Conservation (phyloP, 2,329 filamentous ascomycete genomes). For the Tolypocladium ophioglossoides region DNA sequence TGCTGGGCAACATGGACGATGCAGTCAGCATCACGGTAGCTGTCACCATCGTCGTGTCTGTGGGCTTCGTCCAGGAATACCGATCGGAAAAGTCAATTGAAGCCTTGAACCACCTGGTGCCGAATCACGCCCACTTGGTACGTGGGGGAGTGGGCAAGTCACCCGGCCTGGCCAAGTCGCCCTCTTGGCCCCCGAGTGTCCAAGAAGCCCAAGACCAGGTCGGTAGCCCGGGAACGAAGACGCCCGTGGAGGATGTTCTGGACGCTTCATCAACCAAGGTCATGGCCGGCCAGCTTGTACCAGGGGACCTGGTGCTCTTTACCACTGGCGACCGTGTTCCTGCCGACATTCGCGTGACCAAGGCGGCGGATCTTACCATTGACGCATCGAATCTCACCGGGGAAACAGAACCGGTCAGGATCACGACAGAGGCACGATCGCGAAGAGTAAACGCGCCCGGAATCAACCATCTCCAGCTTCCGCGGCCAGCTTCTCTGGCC, state of each 20-base stretch:
- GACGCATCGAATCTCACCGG: constrained; percentile 96
- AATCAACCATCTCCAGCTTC: constrained; percentile 16
- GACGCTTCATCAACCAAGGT: constrained; percentile 74
- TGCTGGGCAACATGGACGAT: constrained; percentile 91
- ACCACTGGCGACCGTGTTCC: constrained; percentile 94
- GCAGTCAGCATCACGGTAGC: constrained; percentile 91
- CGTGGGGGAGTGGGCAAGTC: constrained; percentile 40
- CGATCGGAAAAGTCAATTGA: constrained; percentile 95
- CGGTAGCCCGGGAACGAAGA: constrained; percentile 35
- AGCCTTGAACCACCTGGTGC: constrained; percentile 84
- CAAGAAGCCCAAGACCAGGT: constrained; percentile 34
- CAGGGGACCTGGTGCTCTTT: constrained; percentile 87
- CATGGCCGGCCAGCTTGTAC: constrained; percentile 77
- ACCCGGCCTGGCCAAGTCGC: constrained; percentile 20
- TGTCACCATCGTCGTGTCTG: constrained; percentile 91
- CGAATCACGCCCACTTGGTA: constrained; percentile 92
- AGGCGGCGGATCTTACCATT: constrained; percentile 80
- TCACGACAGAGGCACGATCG: constrained; percentile 52
- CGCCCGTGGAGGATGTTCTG: constrained; percentile 50
- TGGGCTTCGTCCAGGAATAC: constrained; percentile 96
- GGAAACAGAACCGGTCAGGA: constrained; percentile 85
- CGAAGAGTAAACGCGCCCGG: constrained; percentile 17
- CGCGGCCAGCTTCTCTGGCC: constrained; percentile 29
- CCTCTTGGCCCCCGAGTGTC: constrained; percentile 37
- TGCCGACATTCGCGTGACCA: constrained; percentile 88